Percentiles rank a stretch among this genome's conserved stretches.
Evolutionary conservation across 2,329 filamentous ascomycete genomes (phyloP).

Genomic region (Sporothrix protearum): DNA sequence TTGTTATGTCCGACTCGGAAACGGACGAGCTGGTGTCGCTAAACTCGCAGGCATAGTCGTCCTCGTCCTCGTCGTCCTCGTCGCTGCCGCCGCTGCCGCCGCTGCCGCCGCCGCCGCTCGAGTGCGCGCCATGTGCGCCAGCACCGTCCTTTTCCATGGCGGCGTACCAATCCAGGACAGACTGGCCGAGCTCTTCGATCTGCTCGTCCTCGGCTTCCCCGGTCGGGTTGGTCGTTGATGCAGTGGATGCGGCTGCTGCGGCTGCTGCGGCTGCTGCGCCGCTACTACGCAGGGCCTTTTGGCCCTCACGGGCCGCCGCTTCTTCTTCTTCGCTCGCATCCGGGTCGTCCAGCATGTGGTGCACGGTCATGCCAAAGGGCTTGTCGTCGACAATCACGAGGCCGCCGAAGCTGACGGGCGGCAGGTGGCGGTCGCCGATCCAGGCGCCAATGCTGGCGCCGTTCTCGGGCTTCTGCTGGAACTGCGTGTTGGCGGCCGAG

Average conservation of each 20-base stretch:
- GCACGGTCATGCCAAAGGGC: constrained; percentile 90
- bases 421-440: constrained; percentile 77
- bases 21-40: constrained; percentile 57
- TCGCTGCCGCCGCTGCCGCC: constrained; percentile 28
- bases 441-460: constrained; percentile 93
- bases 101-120: constrained; percentile 37
- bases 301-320: constrained; percentile 24
- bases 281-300: constrained; percentile 29
- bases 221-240: constrained; percentile 28
- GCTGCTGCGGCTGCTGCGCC: constrained; percentile 29
- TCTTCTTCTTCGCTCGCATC: constrained; percentile 38
- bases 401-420: constrained; percentile 87
- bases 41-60: constrained; percentile 59
- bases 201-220: constrained; percentile 31
- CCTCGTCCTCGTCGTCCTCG: constrained; percentile 34
- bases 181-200: constrained; percentile 34
- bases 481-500: constrained; percentile 64
- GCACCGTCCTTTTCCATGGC: constrained; percentile 39
- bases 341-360: constrained; percentile 85
- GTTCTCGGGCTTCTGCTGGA: constrained; percentile 74
- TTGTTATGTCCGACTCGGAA: constrained; percentile 52
- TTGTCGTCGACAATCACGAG: constrained; percentile 79
- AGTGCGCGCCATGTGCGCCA: constrained; percentile 42
- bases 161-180: constrained; percentile 43
- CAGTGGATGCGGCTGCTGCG: constrained; percentile 30